These are phyloP conservation scores for Fomes fomentarius DNA, from an alignment of 1,284 basidiomycete species.

Conservation along the genomic window DNA sequence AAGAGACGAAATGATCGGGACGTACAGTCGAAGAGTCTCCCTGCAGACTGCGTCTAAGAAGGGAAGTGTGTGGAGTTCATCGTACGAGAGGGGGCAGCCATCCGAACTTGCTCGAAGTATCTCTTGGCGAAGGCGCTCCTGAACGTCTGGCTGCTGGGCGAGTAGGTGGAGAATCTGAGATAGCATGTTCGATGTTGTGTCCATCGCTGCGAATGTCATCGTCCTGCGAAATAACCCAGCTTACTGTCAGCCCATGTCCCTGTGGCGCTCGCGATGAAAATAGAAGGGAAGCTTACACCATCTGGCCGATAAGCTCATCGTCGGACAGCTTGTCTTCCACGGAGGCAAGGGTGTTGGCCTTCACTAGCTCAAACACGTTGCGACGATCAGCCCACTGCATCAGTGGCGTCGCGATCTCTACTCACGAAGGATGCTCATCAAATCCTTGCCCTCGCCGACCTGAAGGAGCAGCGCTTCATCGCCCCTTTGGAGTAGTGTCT, in stretches of 20 bases:
- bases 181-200: constrained; percentile 34
- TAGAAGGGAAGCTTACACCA: constrained; percentile 22
- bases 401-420: constrained; percentile 19
- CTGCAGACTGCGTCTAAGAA: constrained; percentile 39
- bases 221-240: constrained; percentile 21
- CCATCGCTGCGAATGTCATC: constrained; percentile 34
- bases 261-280: neutral
- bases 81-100: constrained; percentile 32
- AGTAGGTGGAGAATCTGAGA: constrained; percentile 35
- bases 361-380: constrained; percentile 27
- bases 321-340: constrained; percentile 33
- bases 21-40: constrained; percentile 36
- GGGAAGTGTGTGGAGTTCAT: constrained; percentile 35
- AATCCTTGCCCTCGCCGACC: constrained; percentile 35
- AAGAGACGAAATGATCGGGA: neutral
- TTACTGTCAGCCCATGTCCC: neutral
- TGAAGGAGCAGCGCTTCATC: constrained; percentile 31
- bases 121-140: constrained; percentile 30
- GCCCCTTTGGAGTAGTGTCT: constrained; percentile 28
- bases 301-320: constrained; percentile 29
- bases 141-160: constrained; percentile 22
- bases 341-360: constrained; percentile 33
- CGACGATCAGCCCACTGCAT: constrained; percentile 3
- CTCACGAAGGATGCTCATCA: constrained; percentile 36
- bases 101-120: constrained; percentile 25